Evolutionary conservation across 1,284 basidiomycete species (phyloP).

Genomic region (Trametes pubescens): DNA sequence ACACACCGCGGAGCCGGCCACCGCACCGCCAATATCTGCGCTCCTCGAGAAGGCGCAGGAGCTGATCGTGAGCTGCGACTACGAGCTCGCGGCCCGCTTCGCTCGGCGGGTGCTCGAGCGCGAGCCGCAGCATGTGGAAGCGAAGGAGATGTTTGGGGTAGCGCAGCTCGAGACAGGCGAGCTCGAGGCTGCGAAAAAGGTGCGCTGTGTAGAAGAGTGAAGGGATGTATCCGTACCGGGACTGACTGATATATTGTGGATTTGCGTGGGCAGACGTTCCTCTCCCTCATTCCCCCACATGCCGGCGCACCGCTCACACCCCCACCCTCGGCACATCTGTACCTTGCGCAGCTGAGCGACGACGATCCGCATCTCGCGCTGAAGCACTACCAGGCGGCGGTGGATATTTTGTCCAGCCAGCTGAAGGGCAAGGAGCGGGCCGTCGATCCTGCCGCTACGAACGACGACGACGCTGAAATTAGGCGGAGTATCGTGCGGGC

Average conservation of each 20-base stretch:
- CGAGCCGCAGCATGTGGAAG: constrained; percentile 72
- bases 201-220: constrained; percentile 44
- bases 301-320: constrained; percentile 63
- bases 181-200: constrained; percentile 75
- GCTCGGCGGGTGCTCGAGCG: constrained; percentile 73
- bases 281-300: constrained; percentile 66
- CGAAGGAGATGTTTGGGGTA: constrained; percentile 83
- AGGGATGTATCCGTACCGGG: too few species aligned
- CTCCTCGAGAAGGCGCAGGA: constrained; percentile 80
- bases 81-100: constrained; percentile 82
- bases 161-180: constrained; percentile 83
- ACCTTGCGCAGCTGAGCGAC: constrained; percentile 88
- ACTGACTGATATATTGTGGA: constrained; percentile 4
- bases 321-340: constrained; percentile 88
- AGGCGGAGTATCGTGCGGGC: constrained; percentile 83
- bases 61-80: constrained; percentile 85
- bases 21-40: constrained; percentile 53
- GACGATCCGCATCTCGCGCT: constrained; percentile 81
- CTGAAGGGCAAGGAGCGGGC: constrained; percentile 77
- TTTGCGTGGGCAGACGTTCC: constrained; percentile 61
- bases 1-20: constrained; percentile 41
- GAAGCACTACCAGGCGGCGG: constrained; percentile 83
- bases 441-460: constrained; percentile 48
- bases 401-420: constrained; percentile 75
- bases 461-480: constrained; percentile 68